These are phyloP conservation scores for Aphanomyces invadans DNA, from an alignment of 352 stramenopile genomes.

Conservation along the genomic window DNA sequence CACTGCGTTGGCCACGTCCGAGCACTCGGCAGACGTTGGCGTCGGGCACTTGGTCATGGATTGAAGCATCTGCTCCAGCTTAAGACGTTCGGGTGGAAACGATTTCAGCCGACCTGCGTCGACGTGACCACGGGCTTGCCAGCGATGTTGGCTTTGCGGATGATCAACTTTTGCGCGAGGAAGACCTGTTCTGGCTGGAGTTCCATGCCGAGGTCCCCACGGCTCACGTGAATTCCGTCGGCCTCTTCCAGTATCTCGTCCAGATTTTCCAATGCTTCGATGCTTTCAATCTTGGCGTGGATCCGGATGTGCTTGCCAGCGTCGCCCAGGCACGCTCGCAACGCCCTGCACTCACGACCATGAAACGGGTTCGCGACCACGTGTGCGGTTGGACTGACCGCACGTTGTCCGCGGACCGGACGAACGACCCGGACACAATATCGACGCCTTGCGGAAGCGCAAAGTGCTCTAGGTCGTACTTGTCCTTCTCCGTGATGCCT, in stretches of 20 bases:
- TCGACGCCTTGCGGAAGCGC: constrained; percentile 95
- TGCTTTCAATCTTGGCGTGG: constrained; percentile 98
- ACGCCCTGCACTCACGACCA: constrained; percentile 29
- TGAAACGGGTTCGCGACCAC: constrained; percentile 7
- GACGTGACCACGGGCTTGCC: constrained; percentile 98
- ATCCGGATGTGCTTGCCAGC: constrained; percentile 86
- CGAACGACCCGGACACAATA: constrained; percentile 98
- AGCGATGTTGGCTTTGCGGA: constrained; percentile 92
- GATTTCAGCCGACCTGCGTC: constrained; percentile 45
- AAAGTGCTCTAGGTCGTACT: constrained; percentile 91
- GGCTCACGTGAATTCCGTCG: constrained; percentile 98
- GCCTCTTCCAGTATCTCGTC: constrained; percentile 96
- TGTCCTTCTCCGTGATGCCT: constrained; percentile 93
- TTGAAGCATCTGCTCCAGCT: constrained; percentile 96
- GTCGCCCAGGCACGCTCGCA: constrained; percentile 77
- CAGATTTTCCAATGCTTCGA: constrained; percentile 94
- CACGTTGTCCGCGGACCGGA: constrained; percentile 96
- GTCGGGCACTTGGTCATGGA: constrained; percentile 97
- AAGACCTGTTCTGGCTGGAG: constrained; percentile 97
- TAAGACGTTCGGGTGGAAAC: no score
- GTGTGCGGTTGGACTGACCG: constrained; percentile 71
- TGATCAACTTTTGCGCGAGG: constrained; percentile 99
- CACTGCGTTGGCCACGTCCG: constrained; percentile 99
- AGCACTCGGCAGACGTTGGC: constrained; percentile 98
- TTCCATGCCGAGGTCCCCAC: constrained; percentile 99